These are phyloP conservation scores for Kurtzmaniella quercitrusa DNA, from an alignment of 1,139 yeast species.

Conservation along the genomic window DNA sequence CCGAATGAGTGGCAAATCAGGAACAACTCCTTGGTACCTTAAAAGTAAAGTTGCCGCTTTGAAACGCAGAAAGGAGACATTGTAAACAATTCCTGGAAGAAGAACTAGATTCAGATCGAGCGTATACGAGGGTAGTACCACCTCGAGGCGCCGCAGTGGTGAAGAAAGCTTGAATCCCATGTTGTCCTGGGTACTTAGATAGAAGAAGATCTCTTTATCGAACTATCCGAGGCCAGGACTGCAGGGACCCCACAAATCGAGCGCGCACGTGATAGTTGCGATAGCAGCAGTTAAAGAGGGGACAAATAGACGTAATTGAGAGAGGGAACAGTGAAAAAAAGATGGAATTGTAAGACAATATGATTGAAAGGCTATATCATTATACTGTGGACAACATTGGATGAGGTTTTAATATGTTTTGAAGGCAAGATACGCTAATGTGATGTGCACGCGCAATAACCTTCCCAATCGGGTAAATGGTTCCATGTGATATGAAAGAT, in stretches of 20 bases:
- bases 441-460: neutral
- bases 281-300: neutral
- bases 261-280: neutral
- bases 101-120: slow-evolving; percentile 47
- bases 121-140: slow-evolving; percentile 38
- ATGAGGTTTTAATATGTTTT: neutral
- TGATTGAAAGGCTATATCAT: no score
- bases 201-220: neutral
- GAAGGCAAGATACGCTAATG: neutral
- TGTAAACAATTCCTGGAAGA: slow-evolving; percentile 59
- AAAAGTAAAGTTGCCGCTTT: slow-evolving; percentile 48
- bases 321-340: neutral
- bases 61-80: slow-evolving; percentile 47
- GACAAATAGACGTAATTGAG: neutral
- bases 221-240: neutral
- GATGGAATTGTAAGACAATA: no score
- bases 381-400: no score
- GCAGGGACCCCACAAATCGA: neutral
- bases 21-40: slow-evolving; percentile 28
- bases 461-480: neutral
- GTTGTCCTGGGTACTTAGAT: neutral
- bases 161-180: slow-evolving; percentile 2
- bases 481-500: neutral
- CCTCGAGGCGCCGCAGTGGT: slow-evolving; percentile 10
- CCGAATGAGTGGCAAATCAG: slow-evolving; percentile 21